Base-by-base conservation (phyloP, 805 yeast species). In the Zygosaccharomyces siamensis region DNA sequence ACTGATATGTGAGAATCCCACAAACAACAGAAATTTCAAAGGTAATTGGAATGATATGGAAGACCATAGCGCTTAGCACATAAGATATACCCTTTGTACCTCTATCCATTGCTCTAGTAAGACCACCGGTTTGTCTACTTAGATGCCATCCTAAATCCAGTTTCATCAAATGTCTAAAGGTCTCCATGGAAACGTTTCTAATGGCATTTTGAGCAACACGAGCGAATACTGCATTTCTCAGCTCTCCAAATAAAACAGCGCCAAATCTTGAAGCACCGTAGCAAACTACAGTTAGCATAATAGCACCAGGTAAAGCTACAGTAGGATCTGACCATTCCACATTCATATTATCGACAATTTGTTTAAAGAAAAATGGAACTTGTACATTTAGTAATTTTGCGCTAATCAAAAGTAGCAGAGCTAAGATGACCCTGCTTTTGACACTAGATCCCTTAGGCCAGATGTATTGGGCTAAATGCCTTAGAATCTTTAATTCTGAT, bases 21-120 rank as follows among this genome's bases (percentile, higher is more conserved):
- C 97, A 87, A 10, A 93, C 99, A 47, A 93, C 84, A 2, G 86
- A 77, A 46, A 93, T 93, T 66, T 93, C 99, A 63, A 93, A 86
- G 3, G 95, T 77, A 36, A 92, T 86, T 7, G 99, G 99, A 30
- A 92, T 73, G 32, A 93, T 90, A 65, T 93, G 98, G 72, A 93
- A 92, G n/a, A 93, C 96, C 96, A 92, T 87, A 2, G 98, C 96
- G 32, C 87, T 81, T 41, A 93, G 72, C 4, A 93, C 97, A 59
- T 86, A 90, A 10, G 95, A 84, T 46, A 93, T 92, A 72, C 99
- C 99, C 60, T 93, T 92, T 1, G 98, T 92, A 66, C 99, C 99
- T 55, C 99, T 75, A 61, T 93, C 99, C 60, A 93, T 93, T 1
- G 98, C 98, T 52, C 99, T 75, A 0, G 97, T 92, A 30, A 93